A percentile compares a stretch with the other conserved stretches of the same genome.
Evolutionary conservation across 306 rosid species (phyloP).

Genomic region (Vigna hirtella): DNA sequence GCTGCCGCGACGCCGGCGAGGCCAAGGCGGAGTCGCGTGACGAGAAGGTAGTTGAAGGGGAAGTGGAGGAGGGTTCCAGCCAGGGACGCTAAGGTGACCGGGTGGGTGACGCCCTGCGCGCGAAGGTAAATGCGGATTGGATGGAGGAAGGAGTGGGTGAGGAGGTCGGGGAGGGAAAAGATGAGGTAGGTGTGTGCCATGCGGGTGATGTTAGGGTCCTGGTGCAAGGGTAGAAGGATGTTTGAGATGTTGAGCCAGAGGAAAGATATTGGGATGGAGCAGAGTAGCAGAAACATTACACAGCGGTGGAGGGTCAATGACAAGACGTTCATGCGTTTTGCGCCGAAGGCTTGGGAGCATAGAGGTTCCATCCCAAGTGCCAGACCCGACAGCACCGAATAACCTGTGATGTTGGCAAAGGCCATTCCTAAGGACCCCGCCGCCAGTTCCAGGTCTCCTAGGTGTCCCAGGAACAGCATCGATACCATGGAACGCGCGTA

Average conservation of each 20-base stretch:
- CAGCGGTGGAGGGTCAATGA: slow-evolving; percentile 82
- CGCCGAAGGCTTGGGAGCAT: slow-evolving; percentile 95
- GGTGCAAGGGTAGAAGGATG: slow-evolving; percentile 61
- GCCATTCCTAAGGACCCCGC: slow-evolving; percentile 87
- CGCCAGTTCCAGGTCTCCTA: slow-evolving; percentile 78
- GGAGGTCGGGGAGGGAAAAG: slow-evolving; percentile 74
- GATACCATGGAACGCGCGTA: slow-evolving; percentile 85
- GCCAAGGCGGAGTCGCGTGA: slow-evolving; percentile 48
- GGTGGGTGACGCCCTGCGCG: slow-evolving; percentile 78
- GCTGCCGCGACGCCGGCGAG: slow-evolving; percentile 79
- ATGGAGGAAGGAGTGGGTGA: slow-evolving; percentile 78
- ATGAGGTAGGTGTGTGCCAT: slow-evolving; percentile 70
- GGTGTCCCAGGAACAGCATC: slow-evolving; percentile 83
- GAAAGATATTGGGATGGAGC: slow-evolving; percentile 77
- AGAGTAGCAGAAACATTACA: slow-evolving; percentile 64
- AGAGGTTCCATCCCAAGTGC: slow-evolving; percentile 95
- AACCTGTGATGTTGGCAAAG: slow-evolving; percentile 89
- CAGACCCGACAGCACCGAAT: slow-evolving; percentile 82
- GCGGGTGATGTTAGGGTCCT: slow-evolving; percentile 58
- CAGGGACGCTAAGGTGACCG: slow-evolving; percentile 76
- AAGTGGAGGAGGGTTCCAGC: slow-evolving; percentile 69
- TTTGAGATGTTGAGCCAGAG: slow-evolving; percentile 76
- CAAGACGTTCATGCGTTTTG: slow-evolving; percentile 70
- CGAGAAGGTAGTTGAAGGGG: slow-evolving; percentile 63
- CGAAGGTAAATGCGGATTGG: slow-evolving; percentile 97